Evolutionary conservation across 2,329 filamentous ascomycete genomes (phyloP).

Genomic region (Magnaporthiopsis incrustans): DNA sequence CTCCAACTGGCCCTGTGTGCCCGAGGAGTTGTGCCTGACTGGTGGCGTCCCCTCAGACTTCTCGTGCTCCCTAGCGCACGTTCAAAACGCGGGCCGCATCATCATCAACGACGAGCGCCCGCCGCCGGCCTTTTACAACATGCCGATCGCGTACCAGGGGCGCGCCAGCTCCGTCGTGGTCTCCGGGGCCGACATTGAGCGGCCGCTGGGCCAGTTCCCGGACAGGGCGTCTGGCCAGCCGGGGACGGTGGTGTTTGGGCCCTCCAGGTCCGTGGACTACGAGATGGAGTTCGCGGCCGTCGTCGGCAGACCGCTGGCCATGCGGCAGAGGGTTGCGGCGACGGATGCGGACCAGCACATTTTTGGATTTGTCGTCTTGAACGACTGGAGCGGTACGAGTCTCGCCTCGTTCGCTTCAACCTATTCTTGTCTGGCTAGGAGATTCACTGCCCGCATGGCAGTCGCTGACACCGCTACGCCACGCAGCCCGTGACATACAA

Average conservation of each 20-base stretch:
- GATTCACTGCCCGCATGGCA: no score
- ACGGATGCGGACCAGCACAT: slow-evolving; percentile 49
- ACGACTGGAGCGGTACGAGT: slow-evolving; percentile 41
- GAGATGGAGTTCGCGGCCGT: slow-evolving; percentile 37
- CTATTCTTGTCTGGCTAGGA: no score
- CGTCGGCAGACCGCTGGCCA: slow-evolving; percentile 30
- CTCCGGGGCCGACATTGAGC: slow-evolving; percentile 35
- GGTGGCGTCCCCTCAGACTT: no score
- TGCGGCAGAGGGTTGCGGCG: slow-evolving; percentile 28
- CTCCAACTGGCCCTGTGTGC: no score
- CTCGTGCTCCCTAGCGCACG: slow-evolving; percentile 43
- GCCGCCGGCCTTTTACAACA: slow-evolving; percentile 37
- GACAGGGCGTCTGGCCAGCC: no score
- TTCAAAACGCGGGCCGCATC: slow-evolving; percentile 37
- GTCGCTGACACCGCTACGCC: no score
- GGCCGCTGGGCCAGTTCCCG: slow-evolving; percentile 14
- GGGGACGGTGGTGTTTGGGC: no score
- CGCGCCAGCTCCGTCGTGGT: slow-evolving; percentile 44
- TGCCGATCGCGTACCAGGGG: slow-evolving; percentile 45
- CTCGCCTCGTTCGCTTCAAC: no score
- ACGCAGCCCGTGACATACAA: slow-evolving; percentile 52
- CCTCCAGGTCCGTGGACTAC: no score
- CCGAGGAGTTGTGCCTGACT: no score
- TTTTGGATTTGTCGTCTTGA: slow-evolving; percentile 54
- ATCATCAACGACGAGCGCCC: slow-evolving; percentile 30